A percentile compares a stretch with the other conserved stretches of the same genome.
phyloP scores from a whole-genome alignment of 176 grass and related monocot genomes.

The Cenchrus fungigraminus region DNA sequence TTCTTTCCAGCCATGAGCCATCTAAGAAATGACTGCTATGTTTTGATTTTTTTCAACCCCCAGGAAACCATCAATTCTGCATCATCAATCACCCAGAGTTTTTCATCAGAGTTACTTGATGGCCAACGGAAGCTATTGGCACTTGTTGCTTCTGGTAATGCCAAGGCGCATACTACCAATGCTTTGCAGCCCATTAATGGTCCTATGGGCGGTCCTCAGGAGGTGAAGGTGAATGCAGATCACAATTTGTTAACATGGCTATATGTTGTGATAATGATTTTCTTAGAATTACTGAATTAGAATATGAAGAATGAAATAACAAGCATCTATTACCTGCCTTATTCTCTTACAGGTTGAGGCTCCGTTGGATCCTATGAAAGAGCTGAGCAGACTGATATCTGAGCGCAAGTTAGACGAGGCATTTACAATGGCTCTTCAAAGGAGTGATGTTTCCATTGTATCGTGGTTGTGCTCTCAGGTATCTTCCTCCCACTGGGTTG shows the following conservation, averaged over 20 bases:
- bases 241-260: neutral
- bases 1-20: neutral
- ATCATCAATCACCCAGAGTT: conserved; percentile 79
- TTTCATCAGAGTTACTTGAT: conserved; percentile 87
- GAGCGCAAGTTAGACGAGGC: conserved; percentile 91
- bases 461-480: conserved; percentile 98
- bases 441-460: conserved; percentile 89
- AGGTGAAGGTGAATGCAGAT: conserved; percentile 56
- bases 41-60: conserved; percentile 12
- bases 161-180: conserved; percentile 52
- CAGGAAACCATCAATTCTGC: conserved; percentile 92
- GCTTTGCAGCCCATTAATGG: conserved; percentile 73
- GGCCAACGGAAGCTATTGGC: conserved; percentile 82
- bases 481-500: conserved; percentile 29
- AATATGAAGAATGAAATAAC: conserved; percentile 3
- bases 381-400: conserved; percentile 74
- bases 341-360: conserved; percentile 64
- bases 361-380: conserved; percentile 82
- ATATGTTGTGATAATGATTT: neutral
- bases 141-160: conserved; percentile 71
- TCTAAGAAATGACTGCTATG: conserved; percentile 18
- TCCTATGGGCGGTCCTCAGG: conserved; percentile 62
- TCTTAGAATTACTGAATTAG: conserved; percentile 8
- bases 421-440: conserved; percentile 95
- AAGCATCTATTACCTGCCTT: neutral